Conservation (phyloP, 2,329 filamentous ascomycete species). For the Fusarium decemcellulare region DNA sequence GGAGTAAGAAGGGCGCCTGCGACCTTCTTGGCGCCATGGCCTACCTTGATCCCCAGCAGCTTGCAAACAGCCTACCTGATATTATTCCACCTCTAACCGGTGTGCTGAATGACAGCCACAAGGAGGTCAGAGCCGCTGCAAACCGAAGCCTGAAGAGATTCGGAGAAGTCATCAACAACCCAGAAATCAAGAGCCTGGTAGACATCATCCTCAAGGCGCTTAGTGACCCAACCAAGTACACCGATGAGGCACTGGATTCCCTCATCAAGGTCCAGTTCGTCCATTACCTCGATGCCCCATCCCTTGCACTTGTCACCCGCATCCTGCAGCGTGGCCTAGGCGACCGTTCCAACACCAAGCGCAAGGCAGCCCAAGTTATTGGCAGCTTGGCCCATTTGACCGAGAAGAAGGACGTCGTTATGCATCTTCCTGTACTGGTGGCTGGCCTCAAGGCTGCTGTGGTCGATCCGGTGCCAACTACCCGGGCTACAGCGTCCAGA, state of each 20-base stretch:
- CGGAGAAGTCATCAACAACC: slow-evolving; percentile 98
- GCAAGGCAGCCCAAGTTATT: slow-evolving; percentile 97
- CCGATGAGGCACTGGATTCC: slow-evolving; percentile 91
- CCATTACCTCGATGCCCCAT: slow-evolving; percentile 98
- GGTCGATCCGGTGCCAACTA: slow-evolving; percentile 96
- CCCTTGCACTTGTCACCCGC: slow-evolving; percentile 92
- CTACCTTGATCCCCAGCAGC: slow-evolving; percentile 95
- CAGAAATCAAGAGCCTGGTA: slow-evolving; percentile 94
- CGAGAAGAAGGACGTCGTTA: slow-evolving; percentile 92
- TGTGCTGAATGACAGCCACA: slow-evolving; percentile 97
- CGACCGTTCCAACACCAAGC: slow-evolving; percentile 94
- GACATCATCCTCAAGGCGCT: slow-evolving; percentile 94
- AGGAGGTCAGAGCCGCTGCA: slow-evolving; percentile 91
- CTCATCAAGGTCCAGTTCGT: slow-evolving; percentile 99
- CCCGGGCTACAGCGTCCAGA: slow-evolving; percentile 94
- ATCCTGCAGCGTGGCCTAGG: slow-evolving; percentile 93
- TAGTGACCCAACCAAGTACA: slow-evolving; percentile 97
- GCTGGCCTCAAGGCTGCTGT: slow-evolving; percentile 90
- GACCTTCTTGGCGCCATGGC: slow-evolving; percentile 98
- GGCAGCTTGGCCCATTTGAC: slow-evolving; percentile 97
- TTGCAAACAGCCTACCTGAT: slow-evolving; percentile 91
- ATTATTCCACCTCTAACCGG: slow-evolving; percentile 97
- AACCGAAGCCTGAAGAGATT: slow-evolving; percentile 98
- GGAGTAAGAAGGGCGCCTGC: slow-evolving; percentile 98
- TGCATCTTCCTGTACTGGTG: slow-evolving; percentile 92